Evolutionary conservation across 208 protist genomes (phyloP).

Genomic region (Trypanosoma grayi): DNA sequence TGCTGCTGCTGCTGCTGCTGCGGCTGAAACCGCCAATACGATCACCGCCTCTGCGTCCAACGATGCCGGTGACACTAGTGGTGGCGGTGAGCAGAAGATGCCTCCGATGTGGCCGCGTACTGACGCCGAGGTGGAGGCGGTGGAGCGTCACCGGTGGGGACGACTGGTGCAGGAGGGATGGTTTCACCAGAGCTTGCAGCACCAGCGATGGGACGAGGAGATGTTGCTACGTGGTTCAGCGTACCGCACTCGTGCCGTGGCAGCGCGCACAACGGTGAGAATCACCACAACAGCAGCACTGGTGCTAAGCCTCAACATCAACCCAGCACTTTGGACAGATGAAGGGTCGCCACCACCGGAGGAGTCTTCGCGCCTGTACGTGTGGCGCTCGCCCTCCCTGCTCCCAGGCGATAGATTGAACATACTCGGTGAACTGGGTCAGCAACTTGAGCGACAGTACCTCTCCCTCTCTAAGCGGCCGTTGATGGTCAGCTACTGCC

Average conservation of each 20-base stretch:
- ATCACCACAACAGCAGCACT: constrained; percentile 61
- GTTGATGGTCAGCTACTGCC: constrained; percentile 44
- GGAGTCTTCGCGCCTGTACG: constrained; percentile 38
- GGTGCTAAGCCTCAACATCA: constrained; percentile 69
- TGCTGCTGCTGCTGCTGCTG: neutral
- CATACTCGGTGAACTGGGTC: constrained; percentile 53
- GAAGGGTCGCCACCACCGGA: constrained; percentile 26
- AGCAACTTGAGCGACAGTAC: constrained; percentile 73
- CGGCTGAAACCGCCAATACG: no score
- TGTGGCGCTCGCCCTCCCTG: constrained; percentile 74
- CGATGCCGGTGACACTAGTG: neutral
- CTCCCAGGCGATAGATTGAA: constrained; percentile 49
- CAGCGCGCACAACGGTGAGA: constrained; percentile 42
- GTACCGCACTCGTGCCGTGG: constrained; percentile 63
- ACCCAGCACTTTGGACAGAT: constrained; percentile 40
- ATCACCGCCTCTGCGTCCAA: neutral
- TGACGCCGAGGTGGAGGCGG: constrained; percentile 54
- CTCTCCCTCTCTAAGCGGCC: constrained; percentile 58
- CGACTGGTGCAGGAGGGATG: constrained; percentile 61
- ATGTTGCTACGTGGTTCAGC: constrained; percentile 42
- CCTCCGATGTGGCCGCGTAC: constrained; percentile 19
- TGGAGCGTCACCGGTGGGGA: constrained; percentile 54
- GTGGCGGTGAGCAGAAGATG: no score
- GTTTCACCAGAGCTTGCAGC: constrained; percentile 53
- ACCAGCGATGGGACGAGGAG: constrained; percentile 64